phyloP scores from a whole-genome alignment of 2,329 filamentous ascomycete genomes.

The Pestalotiopsis sp. region DNA sequence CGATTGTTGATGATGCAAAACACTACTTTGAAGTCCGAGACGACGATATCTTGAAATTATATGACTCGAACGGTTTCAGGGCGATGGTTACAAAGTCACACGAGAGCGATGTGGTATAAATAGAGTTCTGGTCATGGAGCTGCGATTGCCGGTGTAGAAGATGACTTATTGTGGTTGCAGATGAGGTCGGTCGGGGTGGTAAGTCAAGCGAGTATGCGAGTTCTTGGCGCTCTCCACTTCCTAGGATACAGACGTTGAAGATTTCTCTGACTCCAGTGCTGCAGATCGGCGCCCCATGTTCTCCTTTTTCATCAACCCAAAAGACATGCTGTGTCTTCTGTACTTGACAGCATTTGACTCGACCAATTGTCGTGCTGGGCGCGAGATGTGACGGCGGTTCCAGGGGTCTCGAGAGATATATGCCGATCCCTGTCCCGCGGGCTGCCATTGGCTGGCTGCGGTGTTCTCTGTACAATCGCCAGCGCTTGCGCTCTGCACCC shows the following conservation, averaged over 20 bases:
- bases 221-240: too few species aligned
- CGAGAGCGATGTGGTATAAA: too few species aligned
- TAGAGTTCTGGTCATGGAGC: too few species aligned
- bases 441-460: not conserved
- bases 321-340: too few species aligned
- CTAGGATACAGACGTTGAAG: not conserved
- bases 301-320: not conserved
- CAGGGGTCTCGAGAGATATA: not conserved
- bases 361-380: not conserved
- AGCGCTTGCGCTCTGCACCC: slow-evolving; percentile 1
- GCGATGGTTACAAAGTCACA: too few species aligned
- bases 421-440: not conserved
- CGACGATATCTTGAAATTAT: not conserved
- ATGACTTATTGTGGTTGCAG: too few species aligned
- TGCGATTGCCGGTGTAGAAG: too few species aligned
- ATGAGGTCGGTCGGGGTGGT: too few species aligned
- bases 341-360: not conserved
- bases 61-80: too few species aligned
- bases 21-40: not conserved
- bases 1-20: not conserved
- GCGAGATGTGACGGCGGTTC: slow-evolving; percentile 7
- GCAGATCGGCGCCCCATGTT: not conserved
- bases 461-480: not conserved
- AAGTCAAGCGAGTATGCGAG: too few species aligned
- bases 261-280: not conserved